A percentile compares a stretch with the other conserved stretches of the same genome.
Evolutionary conservation across 2,329 filamentous ascomycete species (phyloP).

Genomic region (Aspergillus awamori): DNA sequence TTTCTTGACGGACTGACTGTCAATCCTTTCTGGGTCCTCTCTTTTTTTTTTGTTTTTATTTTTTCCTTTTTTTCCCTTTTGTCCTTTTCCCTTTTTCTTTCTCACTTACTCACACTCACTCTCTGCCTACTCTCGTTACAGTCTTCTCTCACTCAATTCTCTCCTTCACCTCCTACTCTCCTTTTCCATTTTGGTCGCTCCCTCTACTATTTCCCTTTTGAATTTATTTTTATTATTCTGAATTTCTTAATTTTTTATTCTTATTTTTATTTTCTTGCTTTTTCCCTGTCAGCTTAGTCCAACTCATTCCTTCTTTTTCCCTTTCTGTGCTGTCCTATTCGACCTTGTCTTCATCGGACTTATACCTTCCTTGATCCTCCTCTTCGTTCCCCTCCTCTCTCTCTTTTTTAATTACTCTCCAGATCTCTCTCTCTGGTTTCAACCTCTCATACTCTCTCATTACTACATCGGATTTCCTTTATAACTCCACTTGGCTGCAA

Average conservation of each 20-base stretch:
- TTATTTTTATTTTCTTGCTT: conserved; percentile 17
- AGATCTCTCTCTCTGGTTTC: no score
- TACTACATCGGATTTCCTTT: conserved; percentile 15
- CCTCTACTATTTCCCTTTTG: conserved; percentile 15
- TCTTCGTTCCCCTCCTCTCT: conserved; percentile 2
- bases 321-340: conserved; percentile 24
- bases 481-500: conserved; percentile 16
- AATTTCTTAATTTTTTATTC: no score
- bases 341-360: conserved; percentile 24
- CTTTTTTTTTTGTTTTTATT: conserved; percentile 22
- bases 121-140: conserved; percentile 20
- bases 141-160: conserved; percentile 19
- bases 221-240: conserved; percentile 12
- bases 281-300: conserved; percentile 23
- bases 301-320: conserved; percentile 21
- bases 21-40: conserved; percentile 22
- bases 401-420: conserved; percentile 1
- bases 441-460: conserved; percentile 10
- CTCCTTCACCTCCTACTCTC: conserved; percentile 30
- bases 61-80: conserved; percentile 18
- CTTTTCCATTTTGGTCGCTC: conserved; percentile 25
- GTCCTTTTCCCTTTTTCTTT: conserved; percentile 16
- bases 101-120: conserved; percentile 16
- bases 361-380: conserved; percentile 19
- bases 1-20: conserved; percentile 4